Evolutionary conservation across 257 asterid species (phyloP), one percentile per base, ranked within the genome.

Genomic region (Eustoma russellianum): DNA sequence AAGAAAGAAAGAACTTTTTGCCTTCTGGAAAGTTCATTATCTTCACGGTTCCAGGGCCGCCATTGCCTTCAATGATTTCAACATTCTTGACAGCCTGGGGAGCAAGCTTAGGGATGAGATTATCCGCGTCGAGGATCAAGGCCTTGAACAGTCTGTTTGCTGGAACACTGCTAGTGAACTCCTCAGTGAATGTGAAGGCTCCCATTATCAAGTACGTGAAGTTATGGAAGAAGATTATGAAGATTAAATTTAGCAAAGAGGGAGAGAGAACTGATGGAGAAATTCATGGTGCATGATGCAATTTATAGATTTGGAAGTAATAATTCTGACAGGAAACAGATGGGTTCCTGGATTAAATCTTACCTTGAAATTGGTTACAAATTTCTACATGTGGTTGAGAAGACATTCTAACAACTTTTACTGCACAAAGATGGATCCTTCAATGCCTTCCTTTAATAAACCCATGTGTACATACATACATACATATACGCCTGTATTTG

Each of bases 41-140:
- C 60, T 75, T 83, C 66, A 77, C 38, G 61, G 82, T 77, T n/a
- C 88, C 93, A 9, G 64, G 71, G 0, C 85, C 79, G 1, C 88
- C 93, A 5, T 77, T 65, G 16, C 93, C 93, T 53, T 83, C 55
- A 0, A 72, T 53, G 56, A 14, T 68, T 69, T 83, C 76, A 41
- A 66, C 58, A 35, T 63, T 69, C 63, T 77, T 73, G 59, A 79
- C 33, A 9, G 76, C 79, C 13, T 70, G 70, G 0, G 85, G 88
- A 30, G 65, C 28, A 53, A 76, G 61, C 68, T 76, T 68, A 4
- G 79, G 89, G 35, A 83, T 53, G 30, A 83, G 74, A 61, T 65
- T 71, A 68, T 80, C 80, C 0, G 64, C 68, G 41, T 83, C 89
- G 40, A 75, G 74, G 57, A 83, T 41, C 61, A 69, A 56, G 7